Conservation (phyloP, 306 rosid genomes). For the Rubus parviflorus region DNA sequence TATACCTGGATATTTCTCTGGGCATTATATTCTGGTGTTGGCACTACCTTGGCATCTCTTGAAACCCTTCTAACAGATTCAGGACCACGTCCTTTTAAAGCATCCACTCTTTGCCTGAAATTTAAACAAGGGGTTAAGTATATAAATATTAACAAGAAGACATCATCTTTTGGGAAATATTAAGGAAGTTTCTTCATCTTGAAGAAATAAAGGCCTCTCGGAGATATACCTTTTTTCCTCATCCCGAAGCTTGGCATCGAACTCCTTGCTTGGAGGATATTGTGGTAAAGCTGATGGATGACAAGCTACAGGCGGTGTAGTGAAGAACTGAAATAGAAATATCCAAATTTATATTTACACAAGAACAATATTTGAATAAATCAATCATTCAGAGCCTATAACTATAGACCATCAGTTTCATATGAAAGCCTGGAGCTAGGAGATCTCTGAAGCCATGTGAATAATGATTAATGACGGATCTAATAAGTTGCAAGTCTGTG, state of each 20-base stretch:
- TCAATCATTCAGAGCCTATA: background rate
- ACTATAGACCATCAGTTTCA: background rate
- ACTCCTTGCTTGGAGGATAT: conserved; percentile 86
- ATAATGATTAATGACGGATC: background rate
- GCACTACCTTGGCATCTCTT: conserved; percentile 40
- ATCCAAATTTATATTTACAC: conserved; percentile 5
- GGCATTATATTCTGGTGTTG: conserved; percentile 51
- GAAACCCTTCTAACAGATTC: conserved; percentile 59
- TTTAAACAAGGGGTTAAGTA: background rate
- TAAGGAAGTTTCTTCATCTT: background rate
- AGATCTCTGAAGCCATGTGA: background rate
- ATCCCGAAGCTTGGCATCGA: conserved; percentile 65
- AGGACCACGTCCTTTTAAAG: conserved; percentile 52
- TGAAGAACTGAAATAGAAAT: conserved; percentile 61
- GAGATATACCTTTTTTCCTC: conserved; percentile 63
- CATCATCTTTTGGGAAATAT: background rate
- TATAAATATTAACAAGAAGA: background rate
- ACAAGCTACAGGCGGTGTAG: conserved; percentile 75
- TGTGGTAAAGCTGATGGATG: conserved; percentile 76
- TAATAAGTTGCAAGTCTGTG: background rate
- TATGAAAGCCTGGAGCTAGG: background rate
- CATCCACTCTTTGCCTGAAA: conserved; percentile 59
- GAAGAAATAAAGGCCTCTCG: conserved; percentile 3
- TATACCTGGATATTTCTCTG: conserved; percentile 54
- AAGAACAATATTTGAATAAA: background rate